Evolutionary conservation across 2,329 filamentous ascomycete genomes (phyloP), one percentile per base, ranked within the genome.

Genomic region (Colletotrichum sp.): DNA sequence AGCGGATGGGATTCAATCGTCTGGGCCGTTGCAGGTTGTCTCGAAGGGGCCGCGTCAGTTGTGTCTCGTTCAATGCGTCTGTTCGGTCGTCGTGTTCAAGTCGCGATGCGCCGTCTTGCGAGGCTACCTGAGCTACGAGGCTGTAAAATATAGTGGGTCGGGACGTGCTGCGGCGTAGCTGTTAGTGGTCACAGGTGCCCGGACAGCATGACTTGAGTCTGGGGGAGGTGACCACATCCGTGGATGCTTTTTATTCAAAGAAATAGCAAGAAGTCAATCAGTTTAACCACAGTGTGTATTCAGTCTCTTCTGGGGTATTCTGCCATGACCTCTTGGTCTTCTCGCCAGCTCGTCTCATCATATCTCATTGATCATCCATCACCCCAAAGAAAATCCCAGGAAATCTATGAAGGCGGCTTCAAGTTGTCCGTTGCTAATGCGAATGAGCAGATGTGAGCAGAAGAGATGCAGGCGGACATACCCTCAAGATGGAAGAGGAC

Each of bases 401-500:
- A 10, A 18, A n/a, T 15, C 16, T 90, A 95, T 75, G 92, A 90
- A 5, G 95, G 94, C 28, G 96, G 94, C 82, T 96, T 95, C 57
- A 98, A 86, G 79, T 94, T 76, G 21, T 76, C 71, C 64, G 74
- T 76, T 16, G 74, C 74, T 76, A 15, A 9, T 26, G n/a, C 15
- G 18, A 18, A 57, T 77, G 15, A 76, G 16, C 8, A 34, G 7
- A 4, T 49, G 8, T 16, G 8, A 26, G 8, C 8, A 13, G 26
- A 26, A 26, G 15, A 4, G 8, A 26, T 21, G 2, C 16, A 21
- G 64, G 8, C 21, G 57, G 49, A 67, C 84, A 79, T 88, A 98
- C 97, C 97, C 92, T 99, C 97, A 8, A 99, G 90, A 81, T 99
- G 97, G 84, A 99, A 99, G 8, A 99, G 88, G 16, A 99, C 96